Evolutionary conservation across 1,284 basidiomycete genomes (phyloP), one percentile per base, ranked within the genome.

Genomic region (Apiotrichum akiyoshidainum): DNA sequence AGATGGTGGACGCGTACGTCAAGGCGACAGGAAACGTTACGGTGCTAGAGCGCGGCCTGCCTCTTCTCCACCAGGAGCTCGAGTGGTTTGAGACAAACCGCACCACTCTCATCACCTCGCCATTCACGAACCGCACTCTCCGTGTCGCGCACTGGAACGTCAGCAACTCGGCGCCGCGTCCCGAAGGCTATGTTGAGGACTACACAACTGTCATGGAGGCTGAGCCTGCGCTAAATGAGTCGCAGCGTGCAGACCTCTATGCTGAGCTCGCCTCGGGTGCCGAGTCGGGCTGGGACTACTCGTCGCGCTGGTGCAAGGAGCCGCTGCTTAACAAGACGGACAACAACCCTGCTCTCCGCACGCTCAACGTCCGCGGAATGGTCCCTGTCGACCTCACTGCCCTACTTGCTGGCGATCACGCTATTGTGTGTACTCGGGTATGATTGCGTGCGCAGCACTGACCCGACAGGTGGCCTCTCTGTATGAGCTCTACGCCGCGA

Each of bases 211-310:
- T 84, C 7, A 84, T 87, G 58, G 86, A 85, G 54, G 83, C 86
- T 0, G 10, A 39, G 47, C 83, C 84, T 0, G 71, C 83, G 6
- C 77, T 91, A 51, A 87, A 84, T 58, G 85, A 85, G 21, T 77
- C 81, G 1, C 77, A 87, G 69, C 81, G 83, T 50, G 81, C 82
- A 0, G 83, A 81, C 4, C 74, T 97, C n/a, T 97, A 93, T 69
- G 83, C 88, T n/a, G 88, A 95, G 72, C 83, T 97, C 21, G 92
- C 93, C 0, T 83, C 83, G 52, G 92, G 90, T 46, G 93, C 92
- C 1, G 92, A 96, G 80, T 85, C 83, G 13, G 92, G 78, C 8
- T 78, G 73, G 72, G 78, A 79, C 66, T 79, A 78, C 60, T 67
- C 69, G 11, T 66, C 71, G 21, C 70, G 86, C 39, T 84, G 81